A percentile compares a stretch with the other conserved stretches of the same genome.
These are phyloP conservation scores for Fusarium floridanum DNA, from an alignment of 2,329 filamentous ascomycete species.

Conservation along the genomic window DNA sequence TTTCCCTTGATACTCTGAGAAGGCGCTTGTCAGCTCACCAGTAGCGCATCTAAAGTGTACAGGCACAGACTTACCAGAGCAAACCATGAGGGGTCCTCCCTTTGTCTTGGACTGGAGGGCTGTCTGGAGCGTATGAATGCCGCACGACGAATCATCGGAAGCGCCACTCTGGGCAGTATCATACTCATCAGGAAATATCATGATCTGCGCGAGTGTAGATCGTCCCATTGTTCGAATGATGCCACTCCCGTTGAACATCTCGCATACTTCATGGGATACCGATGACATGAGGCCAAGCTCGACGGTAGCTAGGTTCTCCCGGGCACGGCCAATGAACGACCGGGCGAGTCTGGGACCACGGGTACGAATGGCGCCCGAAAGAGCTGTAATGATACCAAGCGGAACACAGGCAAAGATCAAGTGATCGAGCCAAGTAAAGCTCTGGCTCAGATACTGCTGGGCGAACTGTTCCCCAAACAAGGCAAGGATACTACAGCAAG, in stretches of 20 bases:
- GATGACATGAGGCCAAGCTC: slow-evolving; percentile 49
- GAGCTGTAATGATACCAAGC: slow-evolving; percentile 45
- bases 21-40: background rate
- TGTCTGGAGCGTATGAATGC: background rate
- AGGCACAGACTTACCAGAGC: background rate
- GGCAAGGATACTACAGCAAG: background rate
- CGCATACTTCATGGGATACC: slow-evolving; percentile 47
- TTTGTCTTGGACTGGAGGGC: background rate
- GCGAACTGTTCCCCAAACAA: slow-evolving; percentile 13
- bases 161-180: background rate
- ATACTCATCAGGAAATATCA: slow-evolving; percentile 1
- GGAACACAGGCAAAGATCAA: slow-evolving; percentile 35
- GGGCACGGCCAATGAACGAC: slow-evolving; percentile 46
- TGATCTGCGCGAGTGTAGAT: background rate
- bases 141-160: background rate
- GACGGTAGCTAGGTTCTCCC: slow-evolving; percentile 35
- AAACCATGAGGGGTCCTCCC: background rate
- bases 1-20: background rate
- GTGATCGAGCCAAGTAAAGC: slow-evolving; percentile 2
- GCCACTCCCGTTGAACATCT: slow-evolving; percentile 41
- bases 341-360: slow-evolving; percentile 28
- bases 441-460: slow-evolving; percentile 11
- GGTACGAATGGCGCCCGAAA: slow-evolving; percentile 44
- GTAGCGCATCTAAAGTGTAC: background rate
- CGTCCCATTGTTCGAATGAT: slow-evolving; percentile 1